phyloP scores from a whole-genome alignment of 305 asterid genomes.

The Fraxinus sp. region DNA sequence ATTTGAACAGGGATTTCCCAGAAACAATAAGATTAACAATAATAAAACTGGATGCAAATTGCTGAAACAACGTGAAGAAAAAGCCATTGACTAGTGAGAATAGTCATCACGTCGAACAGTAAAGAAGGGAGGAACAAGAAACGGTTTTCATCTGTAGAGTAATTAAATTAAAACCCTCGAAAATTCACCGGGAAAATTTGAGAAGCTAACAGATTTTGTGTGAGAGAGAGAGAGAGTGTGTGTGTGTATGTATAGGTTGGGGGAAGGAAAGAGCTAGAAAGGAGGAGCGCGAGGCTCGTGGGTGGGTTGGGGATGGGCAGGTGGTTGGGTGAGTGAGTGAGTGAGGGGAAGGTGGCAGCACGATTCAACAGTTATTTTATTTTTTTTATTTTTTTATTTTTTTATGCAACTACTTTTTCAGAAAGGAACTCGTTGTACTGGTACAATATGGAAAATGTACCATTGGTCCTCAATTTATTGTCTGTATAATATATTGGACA shows the following conservation, averaged over 20 bases:
- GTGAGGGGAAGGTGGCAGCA: constrained; percentile 13
- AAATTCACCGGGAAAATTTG: constrained; percentile 27
- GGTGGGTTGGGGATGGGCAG: background rate
- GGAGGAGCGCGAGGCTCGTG: background rate
- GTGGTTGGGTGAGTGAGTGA: background rate
- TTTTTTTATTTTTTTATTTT: background rate
- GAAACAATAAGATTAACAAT: constrained; percentile 23
- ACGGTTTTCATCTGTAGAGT: constrained; percentile 42
- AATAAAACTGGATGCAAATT: constrained; percentile 28
- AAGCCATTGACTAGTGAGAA: constrained; percentile 40
- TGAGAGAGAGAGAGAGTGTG: background rate
- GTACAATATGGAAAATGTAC: background rate
- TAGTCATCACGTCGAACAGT: constrained; percentile 48
- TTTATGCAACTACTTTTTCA: constrained; percentile 1
- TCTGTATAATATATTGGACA: background rate
- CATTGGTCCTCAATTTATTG: background rate
- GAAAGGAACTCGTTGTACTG: background rate
- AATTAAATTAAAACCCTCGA: constrained; percentile 27
- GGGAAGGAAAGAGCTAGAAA: constrained; percentile 8
- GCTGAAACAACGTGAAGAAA: constrained; percentile 24
- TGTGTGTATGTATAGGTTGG: constrained; percentile 17
- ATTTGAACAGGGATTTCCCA: constrained; percentile 44
- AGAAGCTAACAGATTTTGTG: constrained; percentile 21
- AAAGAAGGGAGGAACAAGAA: constrained; percentile 25
- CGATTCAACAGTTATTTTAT: background rate